Evolutionary conservation across 495 filamentous ascomycete species (phyloP).

Genomic region (Lineolata rhizophorae): DNA sequence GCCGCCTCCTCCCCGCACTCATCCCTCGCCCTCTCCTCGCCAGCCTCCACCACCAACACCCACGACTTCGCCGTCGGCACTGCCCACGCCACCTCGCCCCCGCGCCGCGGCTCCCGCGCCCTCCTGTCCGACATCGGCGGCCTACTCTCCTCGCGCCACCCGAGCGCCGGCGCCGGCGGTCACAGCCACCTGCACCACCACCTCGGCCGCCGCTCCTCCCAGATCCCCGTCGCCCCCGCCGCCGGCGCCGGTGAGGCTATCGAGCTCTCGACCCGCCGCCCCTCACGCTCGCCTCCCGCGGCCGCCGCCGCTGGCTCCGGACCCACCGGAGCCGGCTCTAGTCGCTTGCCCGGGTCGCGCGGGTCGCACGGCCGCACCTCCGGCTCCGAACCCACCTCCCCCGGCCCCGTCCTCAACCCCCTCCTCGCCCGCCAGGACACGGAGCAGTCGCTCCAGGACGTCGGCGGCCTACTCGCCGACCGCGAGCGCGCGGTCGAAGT

Average conservation of each 20-base stretch:
- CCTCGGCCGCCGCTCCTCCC: constrained; percentile 1
- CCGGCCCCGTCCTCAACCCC: neutral
- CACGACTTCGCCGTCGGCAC: constrained; percentile 18
- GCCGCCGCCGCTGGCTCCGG: neutral
- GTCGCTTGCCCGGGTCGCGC: too few relatives aligned
- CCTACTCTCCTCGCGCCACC: too few relatives aligned
- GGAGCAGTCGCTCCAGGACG: neutral
- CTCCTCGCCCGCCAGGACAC: neutral
- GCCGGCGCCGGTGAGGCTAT: neutral
- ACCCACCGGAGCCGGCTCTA: neutral
- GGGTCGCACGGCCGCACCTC: too few relatives aligned
- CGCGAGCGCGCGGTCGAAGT: too few relatives aligned
- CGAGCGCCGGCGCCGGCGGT: too few relatives aligned
- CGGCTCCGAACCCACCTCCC: neutral
- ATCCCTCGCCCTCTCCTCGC: too few relatives aligned
- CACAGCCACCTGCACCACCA: too few relatives aligned
- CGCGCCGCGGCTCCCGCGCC: constrained; percentile 12
- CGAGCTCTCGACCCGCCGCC: constrained; percentile 1
- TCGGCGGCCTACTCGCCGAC: neutral
- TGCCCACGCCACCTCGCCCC: neutral
- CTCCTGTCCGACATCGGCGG: constrained; percentile 12
- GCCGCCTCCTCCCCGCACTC: constrained; percentile 5
- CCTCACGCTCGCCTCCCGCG: neutral
- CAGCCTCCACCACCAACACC: constrained; percentile 19
- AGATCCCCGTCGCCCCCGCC: neutral